Evolutionary conservation across 257 asterid species (phyloP), one percentile per base, ranked within the genome.

Genomic region (Prunella vulgaris): DNA sequence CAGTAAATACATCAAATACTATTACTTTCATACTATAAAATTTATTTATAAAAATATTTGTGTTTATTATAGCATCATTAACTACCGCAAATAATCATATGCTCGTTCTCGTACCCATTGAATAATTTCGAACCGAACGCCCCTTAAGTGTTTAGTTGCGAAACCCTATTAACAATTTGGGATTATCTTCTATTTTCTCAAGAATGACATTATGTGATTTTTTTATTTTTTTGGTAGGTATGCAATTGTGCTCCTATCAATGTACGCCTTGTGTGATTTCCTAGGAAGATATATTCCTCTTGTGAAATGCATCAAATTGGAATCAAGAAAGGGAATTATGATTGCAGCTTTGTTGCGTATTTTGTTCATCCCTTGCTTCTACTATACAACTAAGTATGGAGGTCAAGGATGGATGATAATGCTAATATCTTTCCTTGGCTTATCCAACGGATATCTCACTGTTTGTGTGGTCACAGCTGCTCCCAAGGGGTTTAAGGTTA

Each of bases 321-420:
- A 86, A 68, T 85, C 87, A 1, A 58, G 96, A 65, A 88, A 76
- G 84, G 89, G 93, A 28, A 85, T 93, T 3, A 5, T 80, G 76
- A 22, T 83, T 4, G 81, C 96, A 2, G 42, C 27, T 4, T n/a
- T 87, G 18, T 78, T 78, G 0, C 96, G 99, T 32, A 74, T 85
- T 64, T 32, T 87, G 82, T 74, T 93, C 46, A 59, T 93, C 54
- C 99, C 97, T 1, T 84, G 87, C 66, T 90, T 88, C 84, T 88
- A 87, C 78, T 90, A 87, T 78, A 87, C 96, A 0, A 96, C 97
- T 0, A 88, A 88, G 72, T 88, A 87, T 59, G 97, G 86, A 10
- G 97, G 85, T 57, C 87, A 88, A 35, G 97, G 97, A 13, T 88
- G 85, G 86, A 90, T 90, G 96, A 84, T 90, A 73, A 10, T 84